Conservation (phyloP, 257 asterid species). For the Fraxinus americana region DNA sequence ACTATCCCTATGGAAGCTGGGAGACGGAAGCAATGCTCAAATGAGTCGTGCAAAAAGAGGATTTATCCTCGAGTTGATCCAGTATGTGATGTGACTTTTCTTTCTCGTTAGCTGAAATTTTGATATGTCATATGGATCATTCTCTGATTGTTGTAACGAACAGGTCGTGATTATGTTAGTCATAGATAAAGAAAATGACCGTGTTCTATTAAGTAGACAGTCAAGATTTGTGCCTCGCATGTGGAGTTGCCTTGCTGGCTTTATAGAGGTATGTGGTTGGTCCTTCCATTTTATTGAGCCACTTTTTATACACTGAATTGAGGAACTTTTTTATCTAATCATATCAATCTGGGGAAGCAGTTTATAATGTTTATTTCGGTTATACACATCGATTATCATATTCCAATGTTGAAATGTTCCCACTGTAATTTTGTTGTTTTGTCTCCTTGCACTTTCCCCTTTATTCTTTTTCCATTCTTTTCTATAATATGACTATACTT, state of each 20-base stretch:
- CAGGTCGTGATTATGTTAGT: slow-evolving; percentile 98
- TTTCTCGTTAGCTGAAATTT: slow-evolving; percentile 1
- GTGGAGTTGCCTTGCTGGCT: slow-evolving; percentile 99
- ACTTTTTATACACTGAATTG: not conserved
- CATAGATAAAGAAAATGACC: slow-evolving; percentile 84
- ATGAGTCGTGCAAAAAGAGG: slow-evolving; percentile 74
- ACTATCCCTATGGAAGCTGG: slow-evolving; percentile 83
- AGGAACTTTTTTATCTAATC: slow-evolving; percentile 8
- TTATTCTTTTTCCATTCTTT: slow-evolving; percentile 5
- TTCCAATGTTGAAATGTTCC: not conserved
- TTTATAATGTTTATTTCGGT: not conserved
- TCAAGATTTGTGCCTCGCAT: slow-evolving; percentile 95
- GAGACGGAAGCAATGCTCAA: slow-evolving; percentile 79
- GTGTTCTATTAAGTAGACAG: slow-evolving; percentile 82
- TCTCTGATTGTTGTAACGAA: slow-evolving; percentile 23
- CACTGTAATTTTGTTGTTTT: not conserved
- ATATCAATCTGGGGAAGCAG: not conserved
- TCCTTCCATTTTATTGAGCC: not conserved
- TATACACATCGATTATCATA: not conserved
- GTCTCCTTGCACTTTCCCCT: not conserved
- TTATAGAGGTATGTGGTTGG: slow-evolving; percentile 66
- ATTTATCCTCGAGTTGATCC: slow-evolving; percentile 98
- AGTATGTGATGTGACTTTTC: slow-evolving; percentile 43
- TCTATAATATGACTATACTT: slow-evolving; percentile 1
- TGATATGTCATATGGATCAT: slow-evolving; percentile 12